Base-by-base conservation (phyloP, 1,284 basidiomycete genomes). In the Ceratobasidium papillatum region DNA sequence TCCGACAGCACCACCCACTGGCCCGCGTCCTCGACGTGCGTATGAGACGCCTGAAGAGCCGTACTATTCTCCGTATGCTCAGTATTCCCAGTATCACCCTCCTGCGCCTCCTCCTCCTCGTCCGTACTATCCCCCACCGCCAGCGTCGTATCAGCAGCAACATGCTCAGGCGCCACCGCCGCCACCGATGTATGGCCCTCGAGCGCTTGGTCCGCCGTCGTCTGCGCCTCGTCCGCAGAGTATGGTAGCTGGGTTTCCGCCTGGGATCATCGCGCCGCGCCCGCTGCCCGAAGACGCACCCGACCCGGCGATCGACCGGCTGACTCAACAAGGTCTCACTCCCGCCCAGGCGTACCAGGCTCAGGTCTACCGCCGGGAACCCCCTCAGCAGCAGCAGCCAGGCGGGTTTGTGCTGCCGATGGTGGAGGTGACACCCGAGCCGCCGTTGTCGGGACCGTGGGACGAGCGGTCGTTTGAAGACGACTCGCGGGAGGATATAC, bases 301-400 rank as follows among this genome's bases (percentile, higher is more conserved):
- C 80, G 88, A 90, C 80, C 81, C 84, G 27, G 80, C 54, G 27
- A 61, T 61, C 75, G 86, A 87, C 77, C 82, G 84, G 25, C 80
- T 85, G 61, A 84, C 85, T 36, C 84, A 82, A 69, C 83, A 85
- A 47, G 89, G 88, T 5, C 85, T 92, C 74, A 91, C 91, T 5
- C 88, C 91, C 59, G 90, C 91, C 12, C 92, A 94, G 81, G 90
- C 90, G 49, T 93, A 93, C 83, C 92, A 92, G 80, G 88, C 88
- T 5, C 90, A 93, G 80, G 85, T 92, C 51, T 90, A 90, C 78
- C 83, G 58, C 34, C 47, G 43, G 59, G 19, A 54, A 17, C 69
- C 51, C 7, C 61, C 19, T 49, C 38, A 49, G 30, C 45, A 5
- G 38, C 38, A 7, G 38, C 66, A 38, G 4, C 66, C 65, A 8